Evolutionary conservation across 257 asterid species (phyloP).

Genomic region (Echites panduratus): DNA sequence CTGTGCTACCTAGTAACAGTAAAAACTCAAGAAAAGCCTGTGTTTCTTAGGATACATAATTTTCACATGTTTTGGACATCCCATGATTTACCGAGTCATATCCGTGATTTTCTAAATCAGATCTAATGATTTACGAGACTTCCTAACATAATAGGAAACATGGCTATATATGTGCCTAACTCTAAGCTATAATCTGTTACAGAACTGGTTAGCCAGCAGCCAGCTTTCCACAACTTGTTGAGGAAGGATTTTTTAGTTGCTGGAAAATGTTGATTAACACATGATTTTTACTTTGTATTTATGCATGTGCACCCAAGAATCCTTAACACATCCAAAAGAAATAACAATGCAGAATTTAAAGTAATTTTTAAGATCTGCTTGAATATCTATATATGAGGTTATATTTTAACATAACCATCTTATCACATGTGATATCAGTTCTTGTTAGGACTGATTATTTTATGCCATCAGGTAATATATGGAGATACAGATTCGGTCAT

Average conservation of each 20-base stretch:
- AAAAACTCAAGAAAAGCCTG: neutral
- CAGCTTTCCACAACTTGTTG: neutral
- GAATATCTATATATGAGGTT: neutral
- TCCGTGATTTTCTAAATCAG: no score
- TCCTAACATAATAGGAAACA: no score
- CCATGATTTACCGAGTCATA: no score
- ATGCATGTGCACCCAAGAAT: neutral
- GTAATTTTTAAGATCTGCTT: neutral
- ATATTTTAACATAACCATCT: neutral
- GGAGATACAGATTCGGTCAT: constrained; percentile 99
- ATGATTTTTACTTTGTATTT: neutral
- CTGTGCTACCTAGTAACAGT: neutral
- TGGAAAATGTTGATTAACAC: neutral
- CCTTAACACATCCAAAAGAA: neutral
- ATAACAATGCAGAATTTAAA: no score
- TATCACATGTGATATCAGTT: neutral
- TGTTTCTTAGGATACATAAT: neutral
- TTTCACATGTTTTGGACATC: neutral
- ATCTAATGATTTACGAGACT: no score
- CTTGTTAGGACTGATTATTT: constrained; percentile 6
- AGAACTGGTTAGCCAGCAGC: no score
- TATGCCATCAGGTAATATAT: constrained; percentile 68
- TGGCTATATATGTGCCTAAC: no score
- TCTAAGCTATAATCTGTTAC: no score
- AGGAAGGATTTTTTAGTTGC: neutral